Base-by-base conservation (phyloP, 176 grass and related monocot genomes). In the Triticum dicoccoides region DNA sequence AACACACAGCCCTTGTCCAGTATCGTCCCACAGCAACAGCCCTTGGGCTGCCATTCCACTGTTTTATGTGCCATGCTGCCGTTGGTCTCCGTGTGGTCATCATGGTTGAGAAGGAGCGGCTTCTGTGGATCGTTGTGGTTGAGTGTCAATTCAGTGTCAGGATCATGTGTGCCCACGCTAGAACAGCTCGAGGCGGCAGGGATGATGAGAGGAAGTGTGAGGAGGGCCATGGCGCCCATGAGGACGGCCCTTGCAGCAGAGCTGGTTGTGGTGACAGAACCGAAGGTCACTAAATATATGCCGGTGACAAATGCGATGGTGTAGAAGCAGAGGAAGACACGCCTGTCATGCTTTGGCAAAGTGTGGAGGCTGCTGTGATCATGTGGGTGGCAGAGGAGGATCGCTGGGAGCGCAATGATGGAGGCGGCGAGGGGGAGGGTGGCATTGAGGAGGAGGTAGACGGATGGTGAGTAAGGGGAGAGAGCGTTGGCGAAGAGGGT, bases 391-490 rank as follows among this genome's bases (percentile, higher is more conserved):
- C 88, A 84, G 75, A 84, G 86, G 47, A 98, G 81, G 58, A 98
- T 94, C 0, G 88, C 84, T 30, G 83, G 83, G 78, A 98, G 96
- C 7, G 90, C 91, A 35, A 88, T 59, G 4, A 92, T 10, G 24
- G 93, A 95, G 78, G 72, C 81, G 0, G 39, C 84, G 3, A 95
- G 68, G 24, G 96, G 96, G 18, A 95, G 91, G 8, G 37, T 41
- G 17, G 93, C 96, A 38, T 98, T 98, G 63, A 98, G 93, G 44
- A 98, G 77, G 77, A 95, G 93, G 89, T 98, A 98, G 25, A 88
- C 56, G 1, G 96, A 89, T 9, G 91, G 76, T 39, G 91, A 90
- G 10, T 24, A 45, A 10, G 87, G 88, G 20, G 80, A 73, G 24
- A 98, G 18, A 34, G 91, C 87, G 8, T 92, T 86, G 44, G 83